These are phyloP conservation scores for Erodium moschatum DNA, from an alignment of 441 rosid genomes.

Conservation along the genomic window DNA sequence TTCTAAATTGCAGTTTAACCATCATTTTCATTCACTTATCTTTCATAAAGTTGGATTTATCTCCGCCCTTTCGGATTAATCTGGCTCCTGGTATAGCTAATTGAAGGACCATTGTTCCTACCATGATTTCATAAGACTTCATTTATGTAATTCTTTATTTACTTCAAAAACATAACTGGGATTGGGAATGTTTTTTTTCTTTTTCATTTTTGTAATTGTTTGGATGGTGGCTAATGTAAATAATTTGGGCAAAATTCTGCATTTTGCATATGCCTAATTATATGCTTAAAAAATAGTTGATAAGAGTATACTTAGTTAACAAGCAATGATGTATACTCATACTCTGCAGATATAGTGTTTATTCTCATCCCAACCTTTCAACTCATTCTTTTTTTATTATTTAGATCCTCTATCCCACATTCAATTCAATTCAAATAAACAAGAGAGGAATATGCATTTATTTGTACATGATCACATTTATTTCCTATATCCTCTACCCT, in stretches of 20 bases:
- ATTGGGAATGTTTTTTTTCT: too few species aligned
- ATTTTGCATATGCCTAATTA: background rate
- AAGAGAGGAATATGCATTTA: background rate
- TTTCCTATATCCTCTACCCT: background rate
- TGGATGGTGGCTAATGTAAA: background rate
- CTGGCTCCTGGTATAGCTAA: too few species aligned
- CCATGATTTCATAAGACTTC: too few species aligned
- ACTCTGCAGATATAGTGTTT: background rate
- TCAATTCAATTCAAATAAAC: background rate
- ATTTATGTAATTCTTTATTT: too few species aligned
- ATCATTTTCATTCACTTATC: too few species aligned
- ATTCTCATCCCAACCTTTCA: background rate
- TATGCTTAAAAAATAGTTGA: background rate
- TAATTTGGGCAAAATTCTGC: background rate
- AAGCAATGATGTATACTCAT: background rate
- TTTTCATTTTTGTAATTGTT: too few species aligned
- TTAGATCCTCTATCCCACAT: background rate
- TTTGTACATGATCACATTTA: constrained; percentile 4
- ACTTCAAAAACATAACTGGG: too few species aligned
- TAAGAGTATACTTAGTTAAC: background rate
- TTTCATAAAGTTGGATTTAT: too few species aligned
- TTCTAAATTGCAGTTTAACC: too few species aligned
- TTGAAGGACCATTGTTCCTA: too few species aligned
- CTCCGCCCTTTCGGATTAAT: too few species aligned
- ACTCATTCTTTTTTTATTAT: background rate